Evolutionary conservation across 345 rosid genomes (phyloP).

Genomic region (Acer saccharum): DNA sequence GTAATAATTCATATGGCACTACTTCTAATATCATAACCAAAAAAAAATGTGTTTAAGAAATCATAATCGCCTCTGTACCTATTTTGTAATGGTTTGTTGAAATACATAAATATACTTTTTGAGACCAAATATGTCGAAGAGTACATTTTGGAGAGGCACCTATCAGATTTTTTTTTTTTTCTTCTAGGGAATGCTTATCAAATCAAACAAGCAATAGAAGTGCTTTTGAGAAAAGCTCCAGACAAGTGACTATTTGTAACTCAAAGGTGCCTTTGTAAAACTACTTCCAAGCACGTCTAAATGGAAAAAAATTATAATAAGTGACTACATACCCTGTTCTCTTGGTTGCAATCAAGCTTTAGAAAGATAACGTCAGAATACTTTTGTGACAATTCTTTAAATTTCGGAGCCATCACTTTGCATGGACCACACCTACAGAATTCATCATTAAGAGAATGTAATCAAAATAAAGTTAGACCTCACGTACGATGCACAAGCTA

Average conservation of each 20-base stretch:
- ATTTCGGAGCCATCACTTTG: conserved; percentile 88
- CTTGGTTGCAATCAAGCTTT: conserved; percentile 95
- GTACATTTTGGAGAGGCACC: neutral
- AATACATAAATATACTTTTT: neutral
- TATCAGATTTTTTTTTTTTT: too few species aligned
- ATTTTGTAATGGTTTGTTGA: too few species aligned
- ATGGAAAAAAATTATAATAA: neutral
- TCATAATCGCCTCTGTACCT: too few species aligned
- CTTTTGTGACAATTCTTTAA: conserved; percentile 67
- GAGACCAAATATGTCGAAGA: neutral
- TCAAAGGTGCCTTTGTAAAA: neutral
- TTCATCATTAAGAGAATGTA: neutral
- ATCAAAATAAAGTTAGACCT: neutral
- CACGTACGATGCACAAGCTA: neutral
- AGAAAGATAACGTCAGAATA: conserved; percentile 80
- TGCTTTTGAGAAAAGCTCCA: neutral
- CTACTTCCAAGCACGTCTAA: neutral
- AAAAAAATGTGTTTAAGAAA: neutral
- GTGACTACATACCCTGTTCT: conserved; percentile 56
- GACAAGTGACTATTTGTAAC: neutral
- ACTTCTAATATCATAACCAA: neutral
- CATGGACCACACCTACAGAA: conserved; percentile 93
- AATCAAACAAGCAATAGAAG: neutral
- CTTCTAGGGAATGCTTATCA: neutral
- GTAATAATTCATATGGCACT: neutral